Evolutionary conservation across 345 rosid genomes (phyloP).

Genomic region (Brassica juncea): DNA sequence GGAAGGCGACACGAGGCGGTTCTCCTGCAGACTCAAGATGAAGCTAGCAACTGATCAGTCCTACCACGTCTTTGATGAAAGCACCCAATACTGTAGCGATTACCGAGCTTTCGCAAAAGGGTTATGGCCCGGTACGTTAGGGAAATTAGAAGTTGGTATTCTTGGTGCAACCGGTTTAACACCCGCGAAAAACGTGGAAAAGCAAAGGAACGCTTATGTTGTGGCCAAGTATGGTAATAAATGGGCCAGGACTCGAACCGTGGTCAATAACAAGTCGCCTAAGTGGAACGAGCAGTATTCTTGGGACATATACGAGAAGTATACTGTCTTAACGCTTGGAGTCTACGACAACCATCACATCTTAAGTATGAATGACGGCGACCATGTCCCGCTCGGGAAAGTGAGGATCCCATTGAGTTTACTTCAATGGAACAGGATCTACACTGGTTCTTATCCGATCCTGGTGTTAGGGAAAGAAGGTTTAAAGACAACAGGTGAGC

Average conservation of each 20-base stretch:
- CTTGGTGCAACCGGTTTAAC: conserved; percentile 12
- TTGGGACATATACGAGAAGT: conserved; percentile 21
- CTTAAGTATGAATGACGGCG: fast-evolving
- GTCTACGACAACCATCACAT: conserved; percentile 23
- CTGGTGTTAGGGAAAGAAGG: not conserved
- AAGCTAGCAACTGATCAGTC: conserved; percentile 33
- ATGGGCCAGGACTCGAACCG: conserved; percentile 36
- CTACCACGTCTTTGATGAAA: conserved; percentile 30
- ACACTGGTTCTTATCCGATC: conserved; percentile 12
- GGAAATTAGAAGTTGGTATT: conserved; percentile 30
- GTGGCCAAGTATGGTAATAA: conserved; percentile 37
- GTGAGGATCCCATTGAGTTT: conserved; percentile 30
- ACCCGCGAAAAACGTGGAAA: not conserved
- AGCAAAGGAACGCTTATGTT: not conserved
- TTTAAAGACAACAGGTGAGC: conserved; percentile 15
- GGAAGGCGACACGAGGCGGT: conserved; percentile 2
- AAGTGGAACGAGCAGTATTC: conserved; percentile 37
- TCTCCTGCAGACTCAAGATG: conserved; percentile 28
- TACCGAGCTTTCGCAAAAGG: conserved; percentile 21
- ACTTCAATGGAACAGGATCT: not conserved
- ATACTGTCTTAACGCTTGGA: conserved; percentile 25
- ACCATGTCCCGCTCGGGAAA: conserved; percentile 24
- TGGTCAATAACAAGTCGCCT: conserved; percentile 5
- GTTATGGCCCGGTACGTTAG: conserved; percentile 22
- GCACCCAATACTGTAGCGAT: conserved; percentile 19